These are phyloP conservation scores for Pseudogymnoascus sp. DNA, from an alignment of 2,329 filamentous ascomycete genomes.

Conservation along the genomic window DNA sequence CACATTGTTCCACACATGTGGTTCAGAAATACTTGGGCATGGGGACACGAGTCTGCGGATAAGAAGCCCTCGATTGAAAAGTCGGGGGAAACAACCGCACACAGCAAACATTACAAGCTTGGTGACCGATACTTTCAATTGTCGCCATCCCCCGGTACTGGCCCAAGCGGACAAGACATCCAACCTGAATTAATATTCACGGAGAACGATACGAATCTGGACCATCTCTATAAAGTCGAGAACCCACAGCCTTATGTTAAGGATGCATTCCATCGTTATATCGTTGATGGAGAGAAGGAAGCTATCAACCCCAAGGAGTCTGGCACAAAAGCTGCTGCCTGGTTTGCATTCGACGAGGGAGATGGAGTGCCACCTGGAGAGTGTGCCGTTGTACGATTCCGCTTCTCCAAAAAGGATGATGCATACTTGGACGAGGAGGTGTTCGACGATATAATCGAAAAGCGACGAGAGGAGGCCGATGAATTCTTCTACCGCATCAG, in stretches of 20 bases:
- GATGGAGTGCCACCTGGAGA: constrained; percentile 83
- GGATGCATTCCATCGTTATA: constrained; percentile 85
- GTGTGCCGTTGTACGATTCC: constrained; percentile 91
- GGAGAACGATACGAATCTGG: constrained; percentile 88
- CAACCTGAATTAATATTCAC: constrained; percentile 83
- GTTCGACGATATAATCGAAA: constrained; percentile 85
- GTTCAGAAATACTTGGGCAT: constrained; percentile 97
- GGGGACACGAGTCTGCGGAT: constrained; percentile 69
- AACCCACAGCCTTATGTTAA: constrained; percentile 85
- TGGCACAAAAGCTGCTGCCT: constrained; percentile 85
- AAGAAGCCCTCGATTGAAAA: constrained; percentile 73
- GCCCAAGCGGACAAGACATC: constrained; percentile 70
- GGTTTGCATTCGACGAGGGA: constrained; percentile 86
- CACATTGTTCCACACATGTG: constrained; percentile 93
- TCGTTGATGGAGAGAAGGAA: constrained; percentile 71
- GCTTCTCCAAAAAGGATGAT: constrained; percentile 67
- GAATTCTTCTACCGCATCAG: constrained; percentile 94
- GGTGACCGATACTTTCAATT: constrained; percentile 78
- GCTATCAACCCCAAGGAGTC: constrained; percentile 71
- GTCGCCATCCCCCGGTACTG: constrained; percentile 82
- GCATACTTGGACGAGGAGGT: constrained; percentile 83
- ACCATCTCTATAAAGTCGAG: constrained; percentile 64
- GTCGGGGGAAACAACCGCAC: constrained; percentile 57
- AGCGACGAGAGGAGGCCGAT: constrained; percentile 79
- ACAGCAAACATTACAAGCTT: constrained; percentile 70